Evolutionary conservation across 139 green algal species (phyloP).

Genomic region (Prasinococcaceae sp.): DNA sequence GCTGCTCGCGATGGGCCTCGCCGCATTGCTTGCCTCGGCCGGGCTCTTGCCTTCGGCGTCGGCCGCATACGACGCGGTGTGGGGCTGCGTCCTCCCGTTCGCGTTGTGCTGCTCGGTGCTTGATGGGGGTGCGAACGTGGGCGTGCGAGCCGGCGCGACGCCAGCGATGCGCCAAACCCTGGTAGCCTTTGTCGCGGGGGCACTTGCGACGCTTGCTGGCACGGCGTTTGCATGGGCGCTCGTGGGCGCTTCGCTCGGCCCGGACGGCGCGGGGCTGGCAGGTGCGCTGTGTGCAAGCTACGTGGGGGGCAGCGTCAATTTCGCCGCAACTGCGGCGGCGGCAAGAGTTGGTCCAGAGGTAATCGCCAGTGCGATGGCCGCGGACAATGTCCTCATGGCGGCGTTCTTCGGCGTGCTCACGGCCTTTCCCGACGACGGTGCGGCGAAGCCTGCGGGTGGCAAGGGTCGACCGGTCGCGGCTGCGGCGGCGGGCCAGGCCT

Average conservation of each 20-base stretch:
- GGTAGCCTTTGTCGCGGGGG: conserved; percentile 31
- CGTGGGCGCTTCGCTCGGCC: neutral
- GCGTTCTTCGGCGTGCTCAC: conserved; percentile 17
- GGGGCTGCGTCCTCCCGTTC: no score
- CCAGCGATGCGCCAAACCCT: no score
- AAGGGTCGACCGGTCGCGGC: no score
- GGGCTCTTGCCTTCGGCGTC: no score
- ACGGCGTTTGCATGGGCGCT: conserved; percentile 32
- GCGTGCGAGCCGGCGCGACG: no score
- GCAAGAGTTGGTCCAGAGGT: neutral
- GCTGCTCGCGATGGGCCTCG: no score
- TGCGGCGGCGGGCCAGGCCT: no score
- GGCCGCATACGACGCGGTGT: no score
- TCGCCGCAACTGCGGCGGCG: conserved; percentile 19
- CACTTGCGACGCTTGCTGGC: conserved; percentile 37
- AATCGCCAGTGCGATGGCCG: conserved; percentile 13
- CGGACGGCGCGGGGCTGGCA: conserved; percentile 1
- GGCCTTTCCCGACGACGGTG: neutral
- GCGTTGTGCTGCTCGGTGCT: no score
- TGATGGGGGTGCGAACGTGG: no score
- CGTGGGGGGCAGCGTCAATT: conserved; percentile 29
- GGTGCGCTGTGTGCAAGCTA: conserved; percentile 24
- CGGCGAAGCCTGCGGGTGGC: neutral
- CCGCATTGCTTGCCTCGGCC: no score
- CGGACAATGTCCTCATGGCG: conserved; percentile 23